A percentile compares a stretch with the other conserved stretches of the same genome.
Evolutionary conservation across 768 basidiomycete species (phyloP).

Genomic region (Russula brevipes): DNA sequence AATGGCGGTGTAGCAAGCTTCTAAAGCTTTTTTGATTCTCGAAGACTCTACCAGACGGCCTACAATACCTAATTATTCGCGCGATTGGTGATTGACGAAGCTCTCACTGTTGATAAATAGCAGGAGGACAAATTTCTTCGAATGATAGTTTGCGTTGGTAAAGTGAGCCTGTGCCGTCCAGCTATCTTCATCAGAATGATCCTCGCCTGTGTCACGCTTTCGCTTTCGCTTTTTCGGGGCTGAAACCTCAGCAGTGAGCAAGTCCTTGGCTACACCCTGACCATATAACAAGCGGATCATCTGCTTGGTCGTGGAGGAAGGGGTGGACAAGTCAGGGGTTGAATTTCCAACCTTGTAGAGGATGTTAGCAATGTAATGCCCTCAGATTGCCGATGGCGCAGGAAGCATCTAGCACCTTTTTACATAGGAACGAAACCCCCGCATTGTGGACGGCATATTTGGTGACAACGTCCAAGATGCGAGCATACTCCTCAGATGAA

Average conservation of each 20-base stretch:
- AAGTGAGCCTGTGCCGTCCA: slow-evolving; percentile 76
- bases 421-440: slow-evolving; percentile 81
- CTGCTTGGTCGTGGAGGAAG: slow-evolving; percentile 59
- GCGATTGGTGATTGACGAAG: not conserved
- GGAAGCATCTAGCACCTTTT: slow-evolving; percentile 54
- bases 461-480: slow-evolving; percentile 87
- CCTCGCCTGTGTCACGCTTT: slow-evolving; percentile 28
- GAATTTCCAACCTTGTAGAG: slow-evolving; percentile 56
- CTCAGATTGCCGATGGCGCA: not conserved
- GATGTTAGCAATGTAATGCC: not conserved
- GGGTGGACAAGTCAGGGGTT: slow-evolving; percentile 77
- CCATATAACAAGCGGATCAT: slow-evolving; percentile 82
- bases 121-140: slow-evolving; percentile 77
- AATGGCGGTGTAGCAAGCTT: slow-evolving; percentile 76
- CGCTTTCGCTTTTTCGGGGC: slow-evolving; percentile 27
- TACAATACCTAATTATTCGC: slow-evolving; percentile 31
- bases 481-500: slow-evolving; percentile 84
- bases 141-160: slow-evolving; percentile 85
- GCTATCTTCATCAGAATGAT: slow-evolving; percentile 30
- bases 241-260: slow-evolving; percentile 41
- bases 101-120: slow-evolving; percentile 91
- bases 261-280: slow-evolving; percentile 69
- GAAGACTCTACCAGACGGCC: slow-evolving; percentile 90
- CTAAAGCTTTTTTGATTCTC: slow-evolving; percentile 81
- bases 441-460: slow-evolving; percentile 95